Base-by-base conservation (phyloP, 768 basidiomycete genomes). In the Russula ochroleuca region DNA sequence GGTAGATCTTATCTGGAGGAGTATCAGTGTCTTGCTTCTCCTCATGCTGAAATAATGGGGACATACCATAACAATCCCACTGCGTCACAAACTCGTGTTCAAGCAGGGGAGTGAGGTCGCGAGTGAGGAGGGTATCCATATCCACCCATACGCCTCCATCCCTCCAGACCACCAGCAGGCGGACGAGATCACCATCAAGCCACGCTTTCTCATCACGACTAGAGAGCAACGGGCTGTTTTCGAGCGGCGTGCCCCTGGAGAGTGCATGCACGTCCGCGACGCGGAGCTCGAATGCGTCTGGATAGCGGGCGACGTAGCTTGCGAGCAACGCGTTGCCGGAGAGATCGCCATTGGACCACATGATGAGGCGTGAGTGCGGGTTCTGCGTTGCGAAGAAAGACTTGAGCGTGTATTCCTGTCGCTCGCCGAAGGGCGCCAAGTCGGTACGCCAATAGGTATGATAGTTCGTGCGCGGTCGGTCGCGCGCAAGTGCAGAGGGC, bases 51-150 rank as follows among this genome's bases (percentile, higher is more conserved):
- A 19, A 28, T 10, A 13, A 51, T 13, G 23, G 48, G 38, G 17
- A 71, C 85, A 48, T 72, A 94, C 95, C 92, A 70, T 98, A 98
- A 73, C 96, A 98, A 72, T 99, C 96, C 96, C 96, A 99, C 70
- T 99, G 94, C 1, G 93, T 96, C 11, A 98, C 92, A 72, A 95
- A 99, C 74, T 99, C 96, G 70, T 92, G 89, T 73, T 97, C 95
- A 7, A 90, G 80, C 60, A 98, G 78, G 10, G 95, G 94, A 3
- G 86, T 79, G 38, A 98, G 76, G 75, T 94, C 91, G 59, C 96
- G 79, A 50, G 93, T 96, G 66, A 98, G 78, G 59, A 98, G 80
- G 56, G 90, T 90, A 74, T 99, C 96, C 94, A 98, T 97, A 73
- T 99, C 96, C 52, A 98, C 80, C 96, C 96, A 98, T 25, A 97